Conservation (phyloP, 2,329 filamentous ascomycete genomes). For the Zarea fungicola region DNA sequence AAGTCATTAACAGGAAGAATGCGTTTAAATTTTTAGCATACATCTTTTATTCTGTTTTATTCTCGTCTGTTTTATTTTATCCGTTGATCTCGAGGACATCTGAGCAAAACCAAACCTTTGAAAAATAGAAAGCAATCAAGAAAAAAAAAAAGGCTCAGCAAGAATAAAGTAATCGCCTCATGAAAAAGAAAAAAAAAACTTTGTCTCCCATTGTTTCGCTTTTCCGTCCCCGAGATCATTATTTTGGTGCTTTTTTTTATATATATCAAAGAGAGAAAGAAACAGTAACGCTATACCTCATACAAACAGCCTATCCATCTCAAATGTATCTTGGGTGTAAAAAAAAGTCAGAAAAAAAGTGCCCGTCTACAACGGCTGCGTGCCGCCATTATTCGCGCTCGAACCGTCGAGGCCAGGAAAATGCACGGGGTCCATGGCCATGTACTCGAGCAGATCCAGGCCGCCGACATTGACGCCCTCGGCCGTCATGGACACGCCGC, state of each 20-base stretch:
- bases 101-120: neutral
- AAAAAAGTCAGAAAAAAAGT: too few species aligned
- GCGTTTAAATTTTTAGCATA: too few species aligned
- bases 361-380: slow-evolving; percentile 6
- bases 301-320: too few species aligned
- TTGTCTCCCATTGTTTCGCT: neutral
- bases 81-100: too few species aligned
- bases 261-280: too few species aligned
- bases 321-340: too few species aligned
- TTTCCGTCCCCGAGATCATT: too few species aligned
- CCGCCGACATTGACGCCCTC: slow-evolving; percentile 64
- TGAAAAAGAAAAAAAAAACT: neutral
- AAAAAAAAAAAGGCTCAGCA: neutral
- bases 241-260: too few species aligned
- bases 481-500: slow-evolving; percentile 59
- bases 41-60: slow-evolving; percentile 3
- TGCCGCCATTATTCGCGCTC: neutral
- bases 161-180: neutral
- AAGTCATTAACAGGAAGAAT: too few species aligned
- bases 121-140: neutral
- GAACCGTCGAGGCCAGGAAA: slow-evolving; percentile 25
- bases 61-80: neutral
- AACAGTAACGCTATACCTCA: too few species aligned
- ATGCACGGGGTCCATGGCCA: slow-evolving; percentile 53
- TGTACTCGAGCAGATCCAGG: slow-evolving; percentile 61